A percentile compares a stretch with the other conserved stretches of the same genome.
Evolutionary conservation across 2,329 filamentous ascomycete species (phyloP).

Genomic region (Acrocalymma vagum): DNA sequence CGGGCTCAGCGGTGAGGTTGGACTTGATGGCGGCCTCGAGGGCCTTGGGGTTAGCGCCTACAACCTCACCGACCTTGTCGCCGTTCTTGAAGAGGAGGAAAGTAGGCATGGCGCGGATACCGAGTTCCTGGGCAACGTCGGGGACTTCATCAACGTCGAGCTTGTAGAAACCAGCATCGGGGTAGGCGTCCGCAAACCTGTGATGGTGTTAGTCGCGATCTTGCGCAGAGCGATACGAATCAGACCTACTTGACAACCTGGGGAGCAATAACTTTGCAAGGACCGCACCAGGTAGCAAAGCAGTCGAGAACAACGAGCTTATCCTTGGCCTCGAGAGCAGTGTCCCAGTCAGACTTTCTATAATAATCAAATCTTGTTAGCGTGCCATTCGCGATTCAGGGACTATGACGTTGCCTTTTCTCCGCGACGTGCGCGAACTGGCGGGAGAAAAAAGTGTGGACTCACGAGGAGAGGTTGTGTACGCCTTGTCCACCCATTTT

Average conservation of each 20-base stretch:
- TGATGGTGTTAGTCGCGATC: constrained; percentile 12
- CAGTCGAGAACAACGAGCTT: constrained; percentile 82
- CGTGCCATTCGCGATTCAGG: constrained; percentile 3
- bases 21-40: constrained; percentile 64
- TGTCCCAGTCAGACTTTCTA: constrained; percentile 68
- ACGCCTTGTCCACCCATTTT: constrained; percentile 57
- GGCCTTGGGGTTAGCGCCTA: constrained; percentile 81
- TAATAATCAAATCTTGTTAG: constrained; percentile 22
- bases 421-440: constrained; percentile 5
- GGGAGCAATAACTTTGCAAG: constrained; percentile 91
- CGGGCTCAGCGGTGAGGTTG: constrained; percentile 33
- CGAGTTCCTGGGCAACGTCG: constrained; percentile 78
- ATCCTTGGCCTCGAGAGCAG: constrained; percentile 60
- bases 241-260: constrained; percentile 70
- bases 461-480: constrained; percentile 59
- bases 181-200: constrained; percentile 68
- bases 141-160: constrained; percentile 87
- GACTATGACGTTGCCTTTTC: constrained; percentile 20
- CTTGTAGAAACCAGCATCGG: constrained; percentile 80
- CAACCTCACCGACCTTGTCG: constrained; percentile 74
- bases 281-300: constrained; percentile 91
- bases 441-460: constrained; percentile 15
- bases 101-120: constrained; percentile 90
- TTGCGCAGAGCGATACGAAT: not conserved
- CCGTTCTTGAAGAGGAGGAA: constrained; percentile 87